Conservation (phyloP, 2,329 filamentous ascomycete species). For the Colletotrichum sp. region DNA sequence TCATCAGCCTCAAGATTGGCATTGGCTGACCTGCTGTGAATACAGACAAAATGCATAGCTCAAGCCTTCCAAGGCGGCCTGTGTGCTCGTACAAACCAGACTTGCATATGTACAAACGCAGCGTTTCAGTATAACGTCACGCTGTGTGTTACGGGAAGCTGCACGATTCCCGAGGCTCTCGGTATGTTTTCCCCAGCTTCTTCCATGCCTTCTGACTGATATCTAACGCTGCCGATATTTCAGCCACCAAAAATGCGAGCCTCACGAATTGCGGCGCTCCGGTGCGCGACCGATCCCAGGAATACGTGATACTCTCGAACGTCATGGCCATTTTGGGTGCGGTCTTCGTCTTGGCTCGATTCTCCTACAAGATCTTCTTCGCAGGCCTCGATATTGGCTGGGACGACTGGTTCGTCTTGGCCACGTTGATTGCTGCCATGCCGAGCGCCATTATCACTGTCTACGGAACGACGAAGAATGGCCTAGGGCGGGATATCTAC, state of each 20-base stretch:
- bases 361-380: slow-evolving; percentile 35
- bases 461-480: slow-evolving; percentile 33
- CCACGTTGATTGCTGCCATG: slow-evolving; percentile 28
- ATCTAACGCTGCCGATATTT: background rate
- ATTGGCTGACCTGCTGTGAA: background rate
- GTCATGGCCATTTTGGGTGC: slow-evolving; percentile 36
- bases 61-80: slow-evolving; percentile 7
- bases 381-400: slow-evolving; percentile 34
- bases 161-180: slow-evolving; percentile 24
- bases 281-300: slow-evolving; percentile 31
- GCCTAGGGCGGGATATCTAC: slow-evolving; percentile 52
- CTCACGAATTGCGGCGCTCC: slow-evolving; percentile 28
- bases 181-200: slow-evolving; percentile 2
- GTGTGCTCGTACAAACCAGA: slow-evolving; percentile 24
- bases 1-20: background rate
- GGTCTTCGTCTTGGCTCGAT: slow-evolving; percentile 41
- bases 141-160: slow-evolving; percentile 23
- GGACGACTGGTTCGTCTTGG: slow-evolving; percentile 40
- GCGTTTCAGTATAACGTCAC: slow-evolving; percentile 22
- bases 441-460: slow-evolving; percentile 33
- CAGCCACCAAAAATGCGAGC: slow-evolving; percentile 28
- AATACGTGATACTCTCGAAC: slow-evolving; percentile 33
- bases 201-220: background rate
- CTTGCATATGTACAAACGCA: slow-evolving; percentile 26
- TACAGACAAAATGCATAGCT: slow-evolving; percentile 14